These are phyloP conservation scores for Eragrostis tef DNA, from an alignment of 202 grass and related monocot species.

Conservation along the genomic window DNA sequence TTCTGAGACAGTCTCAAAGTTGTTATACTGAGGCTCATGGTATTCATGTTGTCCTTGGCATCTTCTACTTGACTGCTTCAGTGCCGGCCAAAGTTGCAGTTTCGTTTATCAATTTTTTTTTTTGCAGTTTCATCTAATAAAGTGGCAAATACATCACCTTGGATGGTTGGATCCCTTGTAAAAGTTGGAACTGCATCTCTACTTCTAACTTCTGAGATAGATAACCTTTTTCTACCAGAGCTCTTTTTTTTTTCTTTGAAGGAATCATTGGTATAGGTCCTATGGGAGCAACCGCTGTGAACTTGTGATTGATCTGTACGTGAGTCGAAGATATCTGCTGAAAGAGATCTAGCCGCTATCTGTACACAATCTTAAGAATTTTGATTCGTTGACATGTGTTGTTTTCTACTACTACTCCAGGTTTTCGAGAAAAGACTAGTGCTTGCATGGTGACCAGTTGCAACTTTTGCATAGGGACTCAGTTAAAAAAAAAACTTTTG, in stretches of 20 bases:
- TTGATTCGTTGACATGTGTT: not conserved
- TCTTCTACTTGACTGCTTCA: constrained; percentile 21
- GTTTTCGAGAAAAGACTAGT: not conserved
- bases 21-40: constrained; percentile 10
- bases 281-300: too few relatives aligned
- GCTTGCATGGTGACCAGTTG: too few relatives aligned
- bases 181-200: not conserved
- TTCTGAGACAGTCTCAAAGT: constrained; percentile 37
- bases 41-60: constrained; percentile 12
- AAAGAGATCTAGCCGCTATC: not conserved
- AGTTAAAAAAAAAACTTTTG: constrained; percentile 30
- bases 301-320: not conserved
- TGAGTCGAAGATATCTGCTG: too few relatives aligned
- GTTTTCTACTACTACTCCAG: too few relatives aligned
- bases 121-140: constrained; percentile 21
- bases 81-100: constrained; percentile 17
- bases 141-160: not conserved
- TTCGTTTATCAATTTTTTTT: too few relatives aligned
- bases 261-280: not conserved
- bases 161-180: not conserved
- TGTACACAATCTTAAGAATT: not conserved
- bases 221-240: not conserved
- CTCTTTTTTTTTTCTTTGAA: not conserved
- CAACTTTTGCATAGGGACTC: not conserved
- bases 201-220: not conserved